These are phyloP conservation scores for Wallacemonas collosoma DNA, from an alignment of 208 protist species.

Conservation along the genomic window DNA sequence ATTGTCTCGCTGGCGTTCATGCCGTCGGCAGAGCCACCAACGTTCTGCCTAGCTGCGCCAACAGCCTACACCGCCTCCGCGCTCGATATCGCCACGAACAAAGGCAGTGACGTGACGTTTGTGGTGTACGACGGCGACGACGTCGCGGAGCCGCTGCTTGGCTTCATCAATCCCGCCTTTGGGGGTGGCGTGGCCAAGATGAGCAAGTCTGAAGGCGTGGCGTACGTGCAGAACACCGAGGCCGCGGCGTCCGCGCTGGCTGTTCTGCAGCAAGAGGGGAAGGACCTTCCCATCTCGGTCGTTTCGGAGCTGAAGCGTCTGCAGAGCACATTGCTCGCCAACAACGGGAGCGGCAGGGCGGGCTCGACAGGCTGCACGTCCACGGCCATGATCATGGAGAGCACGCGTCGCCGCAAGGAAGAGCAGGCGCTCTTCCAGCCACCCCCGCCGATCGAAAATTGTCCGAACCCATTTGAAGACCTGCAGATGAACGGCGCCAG, in stretches of 20 bases:
- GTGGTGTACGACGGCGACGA: conserved; percentile 61
- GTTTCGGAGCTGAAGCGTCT: conserved; percentile 55
- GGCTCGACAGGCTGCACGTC: conserved; percentile 16
- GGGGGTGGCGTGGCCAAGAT: conserved; percentile 46
- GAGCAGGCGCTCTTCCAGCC: conserved; percentile 22
- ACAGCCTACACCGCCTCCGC: conserved; percentile 71
- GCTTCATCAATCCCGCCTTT: conserved; percentile 35
- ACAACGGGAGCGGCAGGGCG: neutral
- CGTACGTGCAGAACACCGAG: conserved; percentile 48
- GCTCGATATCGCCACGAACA: conserved; percentile 42
- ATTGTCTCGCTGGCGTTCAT: conserved; percentile 47
- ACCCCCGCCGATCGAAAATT: conserved; percentile 37
- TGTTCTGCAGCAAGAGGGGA: conserved; percentile 50
- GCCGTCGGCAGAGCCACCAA: conserved; percentile 26
- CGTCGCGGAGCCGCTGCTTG: conserved; percentile 67
- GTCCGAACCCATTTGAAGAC: conserved; percentile 42
- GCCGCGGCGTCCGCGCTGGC: conserved; percentile 49
- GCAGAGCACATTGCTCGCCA: conserved; percentile 34
- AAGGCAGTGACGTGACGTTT: conserved; percentile 57
- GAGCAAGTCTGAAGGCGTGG: conserved; percentile 40
- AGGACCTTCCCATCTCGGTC: conserved; percentile 51
- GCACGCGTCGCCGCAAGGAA: conserved; percentile 12
- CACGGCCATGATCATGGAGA: conserved; percentile 16
- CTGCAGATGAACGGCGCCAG: conserved; percentile 12
- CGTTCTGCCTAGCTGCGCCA: conserved; percentile 33